phyloP scores from a whole-genome alignment of 129 eudicot species.

The Saposhnikovia divaricata region DNA sequence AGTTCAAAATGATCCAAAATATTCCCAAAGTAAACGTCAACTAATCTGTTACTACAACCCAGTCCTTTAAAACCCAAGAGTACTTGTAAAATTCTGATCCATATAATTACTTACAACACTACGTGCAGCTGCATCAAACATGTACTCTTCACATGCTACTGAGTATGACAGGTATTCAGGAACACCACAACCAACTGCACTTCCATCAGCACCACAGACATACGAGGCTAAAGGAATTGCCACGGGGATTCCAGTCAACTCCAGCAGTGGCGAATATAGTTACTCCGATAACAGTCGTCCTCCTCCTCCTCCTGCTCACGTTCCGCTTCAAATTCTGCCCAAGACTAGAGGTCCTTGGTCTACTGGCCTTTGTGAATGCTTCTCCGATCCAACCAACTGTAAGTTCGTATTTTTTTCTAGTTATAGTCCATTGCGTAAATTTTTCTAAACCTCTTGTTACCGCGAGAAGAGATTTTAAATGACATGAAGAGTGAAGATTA shows the following conservation, averaged over 20 bases:
- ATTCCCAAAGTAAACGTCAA: neutral
- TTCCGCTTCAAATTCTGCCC: neutral
- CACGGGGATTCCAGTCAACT: conserved; percentile 3
- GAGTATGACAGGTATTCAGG: neutral
- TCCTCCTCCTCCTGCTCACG: neutral
- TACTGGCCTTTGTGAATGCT: conserved; percentile 27
- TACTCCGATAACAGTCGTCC: neutral
- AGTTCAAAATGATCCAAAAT: neutral
- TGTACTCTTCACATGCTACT: neutral
- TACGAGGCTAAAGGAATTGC: neutral
- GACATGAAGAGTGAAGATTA: too few relatives aligned
- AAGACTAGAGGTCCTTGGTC: conserved; percentile 12
- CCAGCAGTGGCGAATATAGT: neutral
- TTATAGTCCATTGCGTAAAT: neutral
- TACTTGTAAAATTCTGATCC: neutral
- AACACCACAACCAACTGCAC: conserved; percentile 10
- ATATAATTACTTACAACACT: neutral
- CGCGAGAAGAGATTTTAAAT: neutral
- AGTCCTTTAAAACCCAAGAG: neutral
- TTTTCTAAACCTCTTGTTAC: neutral
- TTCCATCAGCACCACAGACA: conserved; percentile 4
- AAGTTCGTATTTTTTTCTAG: conserved; percentile 12
- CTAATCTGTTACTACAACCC: neutral
- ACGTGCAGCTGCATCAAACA: neutral
- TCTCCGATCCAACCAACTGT: conserved; percentile 45